These are phyloP conservation scores for Fomitiporia mediterranea DNA, from an alignment of 1,284 basidiomycete genomes.

Conservation along the genomic window DNA sequence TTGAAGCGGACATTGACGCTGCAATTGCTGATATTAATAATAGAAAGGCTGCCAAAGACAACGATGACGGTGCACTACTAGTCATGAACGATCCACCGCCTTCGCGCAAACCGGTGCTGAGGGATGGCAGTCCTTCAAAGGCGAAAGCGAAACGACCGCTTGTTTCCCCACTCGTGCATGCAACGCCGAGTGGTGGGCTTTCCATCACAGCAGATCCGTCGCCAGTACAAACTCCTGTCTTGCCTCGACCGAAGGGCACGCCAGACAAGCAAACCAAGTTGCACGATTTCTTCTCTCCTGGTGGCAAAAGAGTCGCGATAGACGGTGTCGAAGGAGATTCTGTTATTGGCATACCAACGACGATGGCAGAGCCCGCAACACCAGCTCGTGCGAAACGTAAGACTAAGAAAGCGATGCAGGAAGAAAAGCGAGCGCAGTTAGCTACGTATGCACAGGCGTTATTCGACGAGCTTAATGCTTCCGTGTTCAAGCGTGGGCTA, in stretches of 20 bases:
- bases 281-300: conserved; percentile 1
- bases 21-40: not conserved
- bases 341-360: not conserved
- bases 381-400: conserved; percentile 25
- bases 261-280: not conserved
- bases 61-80: conserved; percentile 41
- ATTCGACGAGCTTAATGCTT: conserved; percentile 76
- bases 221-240: not conserved
- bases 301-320: not conserved
- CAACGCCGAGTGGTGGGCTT: conserved; percentile 2
- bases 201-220: conserved; percentile 6
- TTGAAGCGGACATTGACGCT: not conserved
- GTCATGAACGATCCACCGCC: conserved; percentile 46
- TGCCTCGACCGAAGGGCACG: not conserved
- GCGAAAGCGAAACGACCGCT: conserved; percentile 8
- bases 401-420: conserved; percentile 42
- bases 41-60: conserved; percentile 18
- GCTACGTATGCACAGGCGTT: conserved; percentile 59
- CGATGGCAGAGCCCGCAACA: conserved; percentile 6
- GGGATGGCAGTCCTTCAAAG: conserved; percentile 21
- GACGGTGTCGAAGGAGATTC: too few relatives aligned
- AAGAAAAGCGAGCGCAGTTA: conserved; percentile 42
- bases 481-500: conserved; percentile 73
- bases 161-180: not conserved
- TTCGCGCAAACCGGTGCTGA: conserved; percentile 41